Conservation (phyloP, 2,329 filamentous ascomycete genomes). For the Fusarium stilboides region DNA sequence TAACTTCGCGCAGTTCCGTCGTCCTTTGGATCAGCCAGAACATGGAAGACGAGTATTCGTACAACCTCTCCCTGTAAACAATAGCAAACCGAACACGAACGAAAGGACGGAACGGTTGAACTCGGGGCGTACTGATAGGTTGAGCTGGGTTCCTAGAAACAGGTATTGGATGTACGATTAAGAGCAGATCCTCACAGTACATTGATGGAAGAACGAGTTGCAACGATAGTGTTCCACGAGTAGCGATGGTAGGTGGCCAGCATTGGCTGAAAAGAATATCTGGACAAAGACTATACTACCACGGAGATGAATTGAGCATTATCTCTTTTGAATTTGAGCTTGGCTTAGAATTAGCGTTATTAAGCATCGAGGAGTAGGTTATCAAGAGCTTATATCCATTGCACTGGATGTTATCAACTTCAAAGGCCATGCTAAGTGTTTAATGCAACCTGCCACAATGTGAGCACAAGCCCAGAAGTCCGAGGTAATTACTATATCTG, state of each 20-base stretch:
- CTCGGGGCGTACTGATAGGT: conserved; percentile 25
- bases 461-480: background rate
- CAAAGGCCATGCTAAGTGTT: background rate
- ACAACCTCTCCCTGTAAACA: conserved; percentile 73
- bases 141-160: conserved; percentile 9
- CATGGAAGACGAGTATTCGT: conserved; percentile 80
- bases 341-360: conserved; percentile 28
- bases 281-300: conserved; percentile 9
- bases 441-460: background rate
- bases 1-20: conserved; percentile 65
- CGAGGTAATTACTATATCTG: background rate
- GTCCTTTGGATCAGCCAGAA: conserved; percentile 80
- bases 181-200: conserved; percentile 17
- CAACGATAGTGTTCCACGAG: background rate
- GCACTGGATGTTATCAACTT: background rate
- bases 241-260: conserved; percentile 3
- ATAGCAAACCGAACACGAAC: background rate
- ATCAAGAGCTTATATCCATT: conserved; percentile 3
- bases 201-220: conserved; percentile 17
- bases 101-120: conserved; percentile 6
- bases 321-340: conserved; percentile 13
- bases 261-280: conserved; percentile 3
- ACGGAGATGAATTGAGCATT: background rate
- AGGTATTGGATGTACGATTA: conserved; percentile 37
- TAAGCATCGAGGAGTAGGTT: conserved; percentile 17